phyloP scores from a whole-genome alignment of 768 basidiomycete species.

The Phaeotremella skinneri region DNA sequence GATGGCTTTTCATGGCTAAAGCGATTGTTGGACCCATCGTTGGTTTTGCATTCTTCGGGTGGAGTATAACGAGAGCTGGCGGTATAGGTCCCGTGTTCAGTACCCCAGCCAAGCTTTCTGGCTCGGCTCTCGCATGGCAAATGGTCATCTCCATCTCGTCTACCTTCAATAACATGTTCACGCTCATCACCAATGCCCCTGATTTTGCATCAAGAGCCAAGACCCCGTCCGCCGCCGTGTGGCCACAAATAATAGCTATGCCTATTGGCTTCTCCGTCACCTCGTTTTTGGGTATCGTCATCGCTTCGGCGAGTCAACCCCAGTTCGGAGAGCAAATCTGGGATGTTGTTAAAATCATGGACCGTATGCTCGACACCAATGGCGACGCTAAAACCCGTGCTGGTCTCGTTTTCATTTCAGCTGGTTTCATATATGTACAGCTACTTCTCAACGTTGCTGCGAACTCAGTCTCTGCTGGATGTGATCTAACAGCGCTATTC shows the following conservation, averaged over 20 bases:
- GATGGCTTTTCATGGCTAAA: constrained; percentile 69
- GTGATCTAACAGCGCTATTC: constrained; percentile 73
- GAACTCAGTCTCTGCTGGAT: constrained; percentile 78
- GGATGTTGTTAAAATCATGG: constrained; percentile 73
- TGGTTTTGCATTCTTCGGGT: constrained; percentile 54
- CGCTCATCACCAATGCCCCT: constrained; percentile 54
- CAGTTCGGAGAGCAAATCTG: constrained; percentile 77
- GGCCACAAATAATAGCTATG: constrained; percentile 60
- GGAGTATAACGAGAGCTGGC: constrained; percentile 73
- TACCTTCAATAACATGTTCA: constrained; percentile 76
- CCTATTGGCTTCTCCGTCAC: constrained; percentile 72
- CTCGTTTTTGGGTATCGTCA: constrained; percentile 76
- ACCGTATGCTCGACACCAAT: constrained; percentile 63
- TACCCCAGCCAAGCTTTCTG: constrained; percentile 64
- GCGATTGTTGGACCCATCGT: constrained; percentile 58
- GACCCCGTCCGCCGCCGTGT: constrained; percentile 38
- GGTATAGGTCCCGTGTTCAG: constrained; percentile 73
- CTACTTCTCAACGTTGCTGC: constrained; percentile 58
- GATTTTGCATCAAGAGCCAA: constrained; percentile 42
- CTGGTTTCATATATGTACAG: constrained; percentile 76
- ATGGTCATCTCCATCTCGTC: constrained; percentile 54
- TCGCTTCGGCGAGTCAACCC: constrained; percentile 70
- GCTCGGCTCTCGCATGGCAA: constrained; percentile 67
- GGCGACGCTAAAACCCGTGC: constrained; percentile 68
- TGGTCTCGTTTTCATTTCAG: constrained; percentile 72